phyloP scores from a whole-genome alignment of 2,329 filamentous ascomycete genomes.

The Phoma sp. region DNA sequence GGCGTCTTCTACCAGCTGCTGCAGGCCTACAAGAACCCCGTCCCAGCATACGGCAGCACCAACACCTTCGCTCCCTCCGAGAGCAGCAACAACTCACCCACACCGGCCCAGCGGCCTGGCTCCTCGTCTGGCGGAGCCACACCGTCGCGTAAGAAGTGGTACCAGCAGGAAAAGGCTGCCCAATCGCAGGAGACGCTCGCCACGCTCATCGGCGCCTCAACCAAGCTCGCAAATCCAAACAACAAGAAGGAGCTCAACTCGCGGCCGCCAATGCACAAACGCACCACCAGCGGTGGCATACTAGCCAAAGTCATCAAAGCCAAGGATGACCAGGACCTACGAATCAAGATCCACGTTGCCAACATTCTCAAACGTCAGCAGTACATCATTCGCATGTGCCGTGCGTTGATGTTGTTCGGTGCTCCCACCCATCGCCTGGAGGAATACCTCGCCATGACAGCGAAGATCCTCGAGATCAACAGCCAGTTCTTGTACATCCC shows the following conservation, averaged over 20 bases:
- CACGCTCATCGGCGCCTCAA: conserved; percentile 37
- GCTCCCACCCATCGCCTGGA: conserved; percentile 90
- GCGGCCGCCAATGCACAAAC: conserved; percentile 28
- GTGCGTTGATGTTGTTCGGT: conserved; percentile 85
- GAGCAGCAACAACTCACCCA: conserved; percentile 24
- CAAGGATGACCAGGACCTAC: conserved; percentile 57
- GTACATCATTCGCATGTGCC: conserved; percentile 85
- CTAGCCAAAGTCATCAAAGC: conserved; percentile 36
- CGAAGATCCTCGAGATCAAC: conserved; percentile 82
- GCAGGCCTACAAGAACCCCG: conserved; percentile 39
- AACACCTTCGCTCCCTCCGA: conserved; percentile 18
- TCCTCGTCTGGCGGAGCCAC: conserved; percentile 34
- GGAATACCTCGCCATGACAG: conserved; percentile 87
- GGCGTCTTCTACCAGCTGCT: conserved; percentile 43
- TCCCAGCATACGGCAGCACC: conserved; percentile 9
- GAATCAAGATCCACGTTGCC: conserved; percentile 66
- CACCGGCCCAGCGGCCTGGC: conserved; percentile 11
- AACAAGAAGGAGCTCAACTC: conserved; percentile 24
- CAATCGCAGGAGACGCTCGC: conserved; percentile 41
- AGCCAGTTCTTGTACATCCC: conserved; percentile 89
- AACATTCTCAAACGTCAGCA: conserved; percentile 78
- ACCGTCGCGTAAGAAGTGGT: conserved; percentile 40
- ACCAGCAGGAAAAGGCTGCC: conserved; percentile 33
- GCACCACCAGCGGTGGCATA: conserved; percentile 31
- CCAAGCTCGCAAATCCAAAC: conserved; percentile 38